Evolutionary conservation across 2,329 filamentous ascomycete species (phyloP), one percentile per base, ranked within the genome.

Genomic region (Escovopsis sp.): DNA sequence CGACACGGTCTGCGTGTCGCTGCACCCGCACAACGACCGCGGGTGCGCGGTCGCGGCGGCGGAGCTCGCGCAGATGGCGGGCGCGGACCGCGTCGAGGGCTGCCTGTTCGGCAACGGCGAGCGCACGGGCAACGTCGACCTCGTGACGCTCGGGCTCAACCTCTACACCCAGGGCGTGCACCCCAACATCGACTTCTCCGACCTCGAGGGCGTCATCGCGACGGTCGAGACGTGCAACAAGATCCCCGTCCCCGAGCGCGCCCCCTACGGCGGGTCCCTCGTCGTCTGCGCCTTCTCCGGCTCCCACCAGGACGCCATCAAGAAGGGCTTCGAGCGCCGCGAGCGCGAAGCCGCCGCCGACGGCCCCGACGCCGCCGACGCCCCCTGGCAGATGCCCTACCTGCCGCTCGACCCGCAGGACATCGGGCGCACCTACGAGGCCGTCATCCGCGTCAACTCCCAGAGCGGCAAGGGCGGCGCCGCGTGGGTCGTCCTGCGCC

Each of bases 391-490:
- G 51, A 72, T 95, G 33, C 89, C 89, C 0, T 96, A 96, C 58
- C 79, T 96, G 39, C 89, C 89, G 11, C 74, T 96, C 53, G 89
- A 96, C 56, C 89, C 89, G 5, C 73, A 83, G 55, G 89, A 96
- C 56, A 94, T 96, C 49, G 89, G 89, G 39, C 79, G 89, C 44
- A 95, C 81, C n/a, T 96, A 96, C 73, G 88, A 96, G 64, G 89
- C 89, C 45, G 83, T 96, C 57, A 96, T 96, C 58, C 84, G 89
- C 45, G 89, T 96, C 73, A 98, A 96, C 70, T 94, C 85, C 14
- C 89, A 96, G 61, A 85, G 79, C 53, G 89, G 89, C 50, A 96
- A 98, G 67, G 89, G 89, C 47, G 91, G 91, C 52, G 81, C 85
- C 45, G 88, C 89, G 39, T 96, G 85, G 84, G 84, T 96, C 57